Conservation (phyloP, 192 early-diverging fungal genomes). For the Irineochytrium annulatum region DNA sequence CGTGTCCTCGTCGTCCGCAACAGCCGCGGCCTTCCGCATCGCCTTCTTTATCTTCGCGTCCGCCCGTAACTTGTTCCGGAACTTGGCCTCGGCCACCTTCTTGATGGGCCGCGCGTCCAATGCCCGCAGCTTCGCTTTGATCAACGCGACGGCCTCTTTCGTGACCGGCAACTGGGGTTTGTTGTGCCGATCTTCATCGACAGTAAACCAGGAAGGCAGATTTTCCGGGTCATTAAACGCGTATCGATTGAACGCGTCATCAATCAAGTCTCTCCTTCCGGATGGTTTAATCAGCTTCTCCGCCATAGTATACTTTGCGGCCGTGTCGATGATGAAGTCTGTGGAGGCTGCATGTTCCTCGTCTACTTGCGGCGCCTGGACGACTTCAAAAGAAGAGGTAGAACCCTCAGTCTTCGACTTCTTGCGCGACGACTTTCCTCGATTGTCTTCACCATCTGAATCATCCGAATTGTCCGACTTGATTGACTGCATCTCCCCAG, state of each 20-base stretch:
- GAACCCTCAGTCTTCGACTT: not conserved
- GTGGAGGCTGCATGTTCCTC: constrained; percentile 14
- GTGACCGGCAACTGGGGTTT: constrained; percentile 87
- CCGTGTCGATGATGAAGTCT: constrained; percentile 74
- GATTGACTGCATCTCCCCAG: constrained; percentile 29
- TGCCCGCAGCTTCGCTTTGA: constrained; percentile 77
- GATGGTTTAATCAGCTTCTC: constrained; percentile 75
- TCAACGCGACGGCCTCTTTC: constrained; percentile 88
- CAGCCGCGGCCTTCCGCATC: constrained; percentile 81
- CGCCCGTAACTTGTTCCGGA: constrained; percentile 85
- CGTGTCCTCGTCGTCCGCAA: constrained; percentile 79
- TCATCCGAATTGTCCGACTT: constrained; percentile 18
- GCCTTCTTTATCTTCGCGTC: constrained; percentile 72
- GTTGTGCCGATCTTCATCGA: constrained; percentile 89
- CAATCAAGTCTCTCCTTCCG: constrained; percentile 79
- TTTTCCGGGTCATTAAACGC: constrained; percentile 81
- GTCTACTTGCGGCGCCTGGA: constrained; percentile 26
- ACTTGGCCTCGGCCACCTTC: constrained; percentile 98
- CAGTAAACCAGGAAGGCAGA: constrained; percentile 88
- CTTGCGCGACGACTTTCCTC: not conserved
- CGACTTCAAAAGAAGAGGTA: constrained; percentile 40
- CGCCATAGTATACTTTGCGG: constrained; percentile 87
- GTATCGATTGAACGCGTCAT: constrained; percentile 88
- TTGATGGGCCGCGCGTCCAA: constrained; percentile 98
- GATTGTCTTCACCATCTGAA: not conserved